Evolutionary conservation across 352 stramenopile genomes (phyloP).

Genomic region (Phytophthora vignae): DNA sequence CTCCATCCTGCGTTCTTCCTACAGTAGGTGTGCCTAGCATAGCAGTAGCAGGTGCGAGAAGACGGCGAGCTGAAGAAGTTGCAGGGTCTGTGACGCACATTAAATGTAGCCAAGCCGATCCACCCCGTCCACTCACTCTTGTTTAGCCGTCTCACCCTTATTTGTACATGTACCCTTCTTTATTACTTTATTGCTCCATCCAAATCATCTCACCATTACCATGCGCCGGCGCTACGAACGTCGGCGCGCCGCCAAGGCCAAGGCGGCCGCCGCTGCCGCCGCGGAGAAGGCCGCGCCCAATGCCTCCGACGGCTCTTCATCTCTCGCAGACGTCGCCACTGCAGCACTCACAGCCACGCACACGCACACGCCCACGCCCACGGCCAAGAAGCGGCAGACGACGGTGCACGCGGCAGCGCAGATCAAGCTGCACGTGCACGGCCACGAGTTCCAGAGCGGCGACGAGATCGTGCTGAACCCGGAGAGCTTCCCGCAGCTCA

Average conservation of each 20-base stretch:
- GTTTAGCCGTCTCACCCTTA: neutral
- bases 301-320: neutral
- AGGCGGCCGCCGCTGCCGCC: conserved; percentile 28
- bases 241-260: conserved; percentile 53
- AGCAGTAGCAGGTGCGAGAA: conserved; percentile 6
- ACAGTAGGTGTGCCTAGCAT: neutral
- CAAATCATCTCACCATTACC: neutral
- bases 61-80: conserved; percentile 6
- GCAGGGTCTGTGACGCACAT: neutral
- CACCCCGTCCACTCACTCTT: too few species aligned
- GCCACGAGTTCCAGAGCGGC: conserved; percentile 83
- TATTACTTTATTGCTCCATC: neutral
- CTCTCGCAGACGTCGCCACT: neutral
- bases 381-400: conserved; percentile 54
- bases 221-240: conserved; percentile 61
- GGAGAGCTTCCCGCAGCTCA: conserved; percentile 80
- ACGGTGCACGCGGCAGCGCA: conserved; percentile 57
- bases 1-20: neutral
- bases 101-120: conserved; percentile 15
- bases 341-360: conserved; percentile 13
- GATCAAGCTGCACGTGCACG: conserved; percentile 86
- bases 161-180: conserved; percentile 4
- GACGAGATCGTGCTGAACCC: conserved; percentile 87
- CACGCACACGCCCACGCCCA: neutral
- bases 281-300: conserved; percentile 15